Base-by-base conservation (phyloP, 441 rosid species). In the Daphne laureola region DNA sequence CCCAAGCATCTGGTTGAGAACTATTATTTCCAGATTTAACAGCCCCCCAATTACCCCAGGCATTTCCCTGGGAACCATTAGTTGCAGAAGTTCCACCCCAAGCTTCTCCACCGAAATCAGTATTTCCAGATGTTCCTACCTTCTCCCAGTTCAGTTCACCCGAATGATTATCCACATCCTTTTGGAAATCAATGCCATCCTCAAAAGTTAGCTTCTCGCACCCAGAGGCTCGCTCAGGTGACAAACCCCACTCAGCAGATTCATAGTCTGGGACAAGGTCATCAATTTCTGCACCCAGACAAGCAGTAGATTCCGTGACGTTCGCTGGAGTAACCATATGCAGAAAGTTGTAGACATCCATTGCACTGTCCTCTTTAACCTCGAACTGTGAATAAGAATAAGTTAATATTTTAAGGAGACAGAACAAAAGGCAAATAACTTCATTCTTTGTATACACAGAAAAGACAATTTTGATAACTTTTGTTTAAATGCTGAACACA, bases 241-340 rank as follows among this genome's bases (percentile, higher is more conserved):
- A 87, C 61, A 73, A 73, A 53, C 64, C 74, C 80, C 87, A 82
- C 45, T 80, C 96, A 54, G 68, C 82, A 59, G 59, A 51, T 8
- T 68, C 85, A 35, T 75, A 79, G 42, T 76, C 93, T 18, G 65
- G 49, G 54, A 74, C 59, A 11, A 77, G 65, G 40, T 75, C 79
- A 44, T 83, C 91, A 51, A 84, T 72, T 42, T 90, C 97, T 4
- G 54, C 69, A 4, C 97, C 96, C 46, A 85, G 78, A 63, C 90
- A 86, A 47, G 76, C 86, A 51, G 84, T 65, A 43, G 44, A 12
- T 42, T 73, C 83, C 53, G 46, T 76, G 55, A 50, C 71, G 35
- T 57, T 57, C 46, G 58, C 57, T 8, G 66, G 53, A 51, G 79
- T 81, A 54, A 90, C 86, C 90, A 87, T 84, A 46, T 81, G 81